Base-by-base conservation (phyloP, 2,329 filamentous ascomycete genomes). In the Huntiella abstrusa region DNA sequence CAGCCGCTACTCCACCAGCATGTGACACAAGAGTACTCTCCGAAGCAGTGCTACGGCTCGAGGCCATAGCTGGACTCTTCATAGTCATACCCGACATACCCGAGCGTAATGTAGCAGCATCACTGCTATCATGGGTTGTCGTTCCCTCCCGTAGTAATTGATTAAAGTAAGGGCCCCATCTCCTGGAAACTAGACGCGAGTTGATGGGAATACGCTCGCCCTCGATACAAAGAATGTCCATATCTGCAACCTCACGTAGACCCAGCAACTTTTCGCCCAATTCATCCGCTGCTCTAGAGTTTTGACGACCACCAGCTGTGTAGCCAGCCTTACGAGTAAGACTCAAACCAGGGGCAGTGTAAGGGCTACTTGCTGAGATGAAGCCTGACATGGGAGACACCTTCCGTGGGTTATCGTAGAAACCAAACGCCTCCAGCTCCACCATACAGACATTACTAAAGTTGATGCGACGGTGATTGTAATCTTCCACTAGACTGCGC, bases 371-470 rank as follows among this genome's bases (percentile, higher is more conserved):
- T 17, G 84, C 79, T 1, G 87, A 95, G 47, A 80, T 70, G 59
- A 91, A 95, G 7, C 78, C 81, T 1, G 86, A 92, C 54, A 84
- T 77, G 1, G 88, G 83, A 4, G 75, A 68, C 1, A 71, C 75
- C 58, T 80, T 82, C 52, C 87, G 76, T 8, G 91, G 87, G 59
- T 96, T 98, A 58, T 96, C 88, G 59, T 95, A 96, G 38, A 98
- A 77, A 1, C 91, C 91, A 64, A 96, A 98, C 0, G 91, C 87
- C 59, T 98, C 91, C 8, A 98, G 69, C 61, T 98, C 91, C 6
- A 98, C 88, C 70, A 96, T 82, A 60, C 91, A 96, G 22, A 96
- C 77, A 57, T 98, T 92, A 7, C 83, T 83, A 59, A 96, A 98
- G 61, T 98, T 98, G 62, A 98, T 92, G 19, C 91, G 80, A 8